Evolutionary conservation across 129 eudicot genomes (phyloP).

Genomic region (Sambucus nigra): DNA sequence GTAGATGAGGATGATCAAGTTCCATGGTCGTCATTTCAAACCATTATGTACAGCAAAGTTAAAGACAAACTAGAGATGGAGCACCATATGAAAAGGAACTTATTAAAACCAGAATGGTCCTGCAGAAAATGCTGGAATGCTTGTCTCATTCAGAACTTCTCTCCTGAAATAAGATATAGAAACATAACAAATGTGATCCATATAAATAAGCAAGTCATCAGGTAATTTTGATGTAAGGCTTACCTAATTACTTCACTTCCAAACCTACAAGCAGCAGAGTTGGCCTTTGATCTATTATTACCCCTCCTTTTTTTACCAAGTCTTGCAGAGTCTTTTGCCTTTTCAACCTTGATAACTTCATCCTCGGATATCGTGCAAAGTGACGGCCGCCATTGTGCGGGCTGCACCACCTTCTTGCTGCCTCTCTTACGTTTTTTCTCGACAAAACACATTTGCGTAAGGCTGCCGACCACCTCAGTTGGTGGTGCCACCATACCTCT

Average conservation of each 20-base stretch:
- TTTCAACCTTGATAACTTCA: neutral
- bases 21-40: too few relatives aligned
- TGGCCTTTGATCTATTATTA: neutral
- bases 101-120: neutral
- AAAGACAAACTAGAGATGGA: too few relatives aligned
- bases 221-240: too few relatives aligned
- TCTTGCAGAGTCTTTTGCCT: neutral
- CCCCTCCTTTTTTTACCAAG: neutral
- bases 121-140: neutral
- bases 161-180: too few relatives aligned
- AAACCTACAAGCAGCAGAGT: neutral
- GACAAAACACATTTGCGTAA: constrained; percentile 5
- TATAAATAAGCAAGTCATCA: too few relatives aligned
- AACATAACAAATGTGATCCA: too few relatives aligned
- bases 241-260: neutral
- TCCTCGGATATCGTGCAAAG: constrained; percentile 11
- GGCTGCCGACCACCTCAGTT: constrained; percentile 2
- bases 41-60: too few relatives aligned
- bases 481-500: neutral
- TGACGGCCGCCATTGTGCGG: constrained; percentile 7
- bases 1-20: too few relatives aligned
- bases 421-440: constrained; percentile 10
- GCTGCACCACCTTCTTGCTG: neutral
- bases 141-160: too few relatives aligned
- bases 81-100: too few relatives aligned